Evolutionary conservation across 1,284 basidiomycete species (phyloP).

Genomic region (Stereum hirsutum): DNA sequence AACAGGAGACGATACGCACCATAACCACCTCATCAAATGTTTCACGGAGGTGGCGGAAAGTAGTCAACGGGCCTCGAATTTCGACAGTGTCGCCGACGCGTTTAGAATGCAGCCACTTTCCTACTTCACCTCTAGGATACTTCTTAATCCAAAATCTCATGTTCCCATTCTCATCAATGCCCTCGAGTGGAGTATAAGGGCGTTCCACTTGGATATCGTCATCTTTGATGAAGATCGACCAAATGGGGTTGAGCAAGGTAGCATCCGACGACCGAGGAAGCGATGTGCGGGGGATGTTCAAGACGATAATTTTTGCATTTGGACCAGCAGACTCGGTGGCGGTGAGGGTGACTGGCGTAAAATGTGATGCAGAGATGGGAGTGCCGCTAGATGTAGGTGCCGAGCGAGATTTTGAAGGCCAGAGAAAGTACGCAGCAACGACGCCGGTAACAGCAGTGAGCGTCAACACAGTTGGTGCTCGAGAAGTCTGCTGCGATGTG

Average conservation of each 20-base stretch:
- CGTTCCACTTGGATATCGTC: constrained; percentile 85
- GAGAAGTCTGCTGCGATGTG: constrained; percentile 8
- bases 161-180: constrained; percentile 50
- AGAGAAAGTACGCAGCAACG: constrained; percentile 38
- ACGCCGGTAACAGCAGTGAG: constrained; percentile 25
- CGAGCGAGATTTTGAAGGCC: constrained; percentile 34
- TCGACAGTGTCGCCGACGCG: constrained; percentile 57
- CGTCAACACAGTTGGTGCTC: constrained; percentile 9
- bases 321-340: constrained; percentile 40
- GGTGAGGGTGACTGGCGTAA: constrained; percentile 53
- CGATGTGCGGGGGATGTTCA: constrained; percentile 41
- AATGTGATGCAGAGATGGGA: constrained; percentile 48
- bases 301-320: constrained; percentile 51
- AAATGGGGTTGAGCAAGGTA: constrained; percentile 37
- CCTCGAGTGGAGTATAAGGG: constrained; percentile 73
- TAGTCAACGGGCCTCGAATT: constrained; percentile 69
- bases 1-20: constrained; percentile 33
- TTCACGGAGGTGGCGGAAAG: constrained; percentile 56
- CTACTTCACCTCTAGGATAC: constrained; percentile 74
- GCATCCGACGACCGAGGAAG: constrained; percentile 19
- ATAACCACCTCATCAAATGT: constrained; percentile 73
- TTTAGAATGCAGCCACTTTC: constrained; percentile 72
- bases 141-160: constrained; percentile 73
- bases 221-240: constrained; percentile 76
- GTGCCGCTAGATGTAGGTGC: constrained; percentile 21